Evolutionary conservation across 768 basidiomycete species (phyloP).

Genomic region (Suillus tomentosus): DNA sequence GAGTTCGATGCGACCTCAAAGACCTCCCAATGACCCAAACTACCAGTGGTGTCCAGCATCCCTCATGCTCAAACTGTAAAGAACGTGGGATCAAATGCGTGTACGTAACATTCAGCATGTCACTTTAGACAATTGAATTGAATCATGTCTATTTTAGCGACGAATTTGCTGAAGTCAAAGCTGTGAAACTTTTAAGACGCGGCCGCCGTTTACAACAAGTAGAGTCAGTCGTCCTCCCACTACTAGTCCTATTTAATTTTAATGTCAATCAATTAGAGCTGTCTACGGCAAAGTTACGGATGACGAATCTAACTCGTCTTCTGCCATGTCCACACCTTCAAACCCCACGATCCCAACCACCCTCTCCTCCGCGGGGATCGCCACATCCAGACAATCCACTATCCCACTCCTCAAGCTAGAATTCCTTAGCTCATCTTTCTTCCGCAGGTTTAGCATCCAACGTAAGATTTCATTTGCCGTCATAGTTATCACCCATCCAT

Average conservation of each 20-base stretch:
- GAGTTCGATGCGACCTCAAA: conserved; percentile 93
- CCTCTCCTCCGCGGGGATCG: conserved; percentile 12
- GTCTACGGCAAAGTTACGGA: conserved; percentile 73
- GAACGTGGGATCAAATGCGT: conserved; percentile 93
- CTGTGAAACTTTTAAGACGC: conserved; percentile 80
- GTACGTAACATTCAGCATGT: conserved; percentile 50
- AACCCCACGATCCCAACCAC: conserved; percentile 19
- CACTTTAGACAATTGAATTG: conserved; percentile 13
- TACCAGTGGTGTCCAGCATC: conserved; percentile 41
- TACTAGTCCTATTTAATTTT: conserved; percentile 9
- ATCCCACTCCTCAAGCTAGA: conserved; percentile 75
- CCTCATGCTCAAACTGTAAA: conserved; percentile 84
- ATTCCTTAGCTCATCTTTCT: conserved; percentile 87
- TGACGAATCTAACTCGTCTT: conserved; percentile 35
- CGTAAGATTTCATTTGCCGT: conserved; percentile 48
- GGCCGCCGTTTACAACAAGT: conserved; percentile 83
- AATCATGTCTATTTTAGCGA: conserved; percentile 52
- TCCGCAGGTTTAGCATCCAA: conserved; percentile 81
- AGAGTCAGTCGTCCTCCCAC: conserved; percentile 54
- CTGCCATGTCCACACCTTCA: conserved; percentile 23
- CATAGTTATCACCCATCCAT: conserved; percentile 15
- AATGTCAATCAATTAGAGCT: conserved; percentile 46
- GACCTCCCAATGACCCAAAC: conserved; percentile 63
- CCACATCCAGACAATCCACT: conserved; percentile 31
- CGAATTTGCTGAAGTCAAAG: conserved; percentile 89